Evolutionary conservation across 345 rosid species (phyloP).

Genomic region (Melaleuca alternifolia): DNA sequence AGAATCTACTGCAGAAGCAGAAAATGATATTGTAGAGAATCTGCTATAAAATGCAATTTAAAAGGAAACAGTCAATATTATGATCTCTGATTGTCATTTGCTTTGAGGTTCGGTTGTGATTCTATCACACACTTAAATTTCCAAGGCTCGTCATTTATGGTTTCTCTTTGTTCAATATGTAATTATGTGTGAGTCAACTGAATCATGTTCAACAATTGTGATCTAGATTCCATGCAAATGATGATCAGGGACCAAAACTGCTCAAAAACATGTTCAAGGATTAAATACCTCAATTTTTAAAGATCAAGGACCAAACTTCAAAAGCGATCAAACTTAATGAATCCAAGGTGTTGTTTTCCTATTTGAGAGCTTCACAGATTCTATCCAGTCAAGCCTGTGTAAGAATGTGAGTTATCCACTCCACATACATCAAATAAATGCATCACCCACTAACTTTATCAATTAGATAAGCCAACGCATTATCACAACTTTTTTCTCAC

Average conservation of each 20-base stretch:
- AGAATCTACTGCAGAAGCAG: neutral
- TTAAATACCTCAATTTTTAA: neutral
- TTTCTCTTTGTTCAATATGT: neutral
- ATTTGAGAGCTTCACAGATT: neutral
- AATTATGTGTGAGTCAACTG: neutral
- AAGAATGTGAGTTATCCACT: neutral
- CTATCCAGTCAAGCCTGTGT: neutral
- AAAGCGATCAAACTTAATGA: neutral
- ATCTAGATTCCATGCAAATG: neutral
- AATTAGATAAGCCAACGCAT: neutral
- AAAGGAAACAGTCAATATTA: neutral
- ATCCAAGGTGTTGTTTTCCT: neutral
- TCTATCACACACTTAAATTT: neutral
- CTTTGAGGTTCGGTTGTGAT: neutral
- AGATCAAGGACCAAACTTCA: neutral
- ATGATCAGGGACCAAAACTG: neutral
- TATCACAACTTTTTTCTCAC: neutral
- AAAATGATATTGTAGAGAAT: neutral
- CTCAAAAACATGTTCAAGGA: neutral
- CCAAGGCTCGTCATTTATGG: neutral
- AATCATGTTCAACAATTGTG: neutral
- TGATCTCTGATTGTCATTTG: neutral
- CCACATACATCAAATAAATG: neutral
- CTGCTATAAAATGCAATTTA: neutral
- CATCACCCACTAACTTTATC: neutral